Evolutionary conservation across 805 yeast species (phyloP), one percentile per base, ranked within the genome.

Genomic region (Lipomyces sp.): DNA sequence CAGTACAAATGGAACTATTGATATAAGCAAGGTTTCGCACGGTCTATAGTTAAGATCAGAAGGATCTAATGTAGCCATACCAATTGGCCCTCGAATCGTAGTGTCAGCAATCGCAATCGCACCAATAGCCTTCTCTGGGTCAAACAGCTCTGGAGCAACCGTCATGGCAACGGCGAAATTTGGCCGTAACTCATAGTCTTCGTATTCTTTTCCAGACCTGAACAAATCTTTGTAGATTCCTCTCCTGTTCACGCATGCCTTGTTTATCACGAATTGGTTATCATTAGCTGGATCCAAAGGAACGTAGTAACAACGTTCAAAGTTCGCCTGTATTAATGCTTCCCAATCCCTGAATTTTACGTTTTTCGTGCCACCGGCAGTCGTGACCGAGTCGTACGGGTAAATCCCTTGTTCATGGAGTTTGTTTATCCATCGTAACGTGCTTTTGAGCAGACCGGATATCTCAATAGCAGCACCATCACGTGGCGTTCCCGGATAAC

Each of bases 401-500:
- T 91, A 94, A 45, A 80, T 69, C 0, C 90, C 90, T 45, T 82
- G 74, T 13, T 77, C 71, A 57, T 86, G 77, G 69, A 92, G 78
- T 54, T 84, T 83, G 71, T 85, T 82, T 24, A 91, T 92, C 84
- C 92, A 95, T 69, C 97, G 81, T 73, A 94, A 80, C 0, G 90
- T 79, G 77, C 97, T 90, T 79, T 93, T 93, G 74, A 95, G 79
- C 67, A 94, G 80, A 0, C 98, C 99, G 72, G 86, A 92, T 64
- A 94, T 89, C 77, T 94, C 99, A 64, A 94, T 83, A 2, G 96
- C 97, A 1, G 98, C 97, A 48, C 99, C 99, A 78, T 93, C 97
- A 75, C 99, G 85, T 32, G 99, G 98, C 0, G 98, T 94, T 1
- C 98, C 99, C 0, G 99, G 99, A 45, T 85, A 81, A n/a, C 99